Evolutionary conservation across 192 early-diverging fungal genomes (phyloP).

Genomic region (Kickxella alabastrina): DNA sequence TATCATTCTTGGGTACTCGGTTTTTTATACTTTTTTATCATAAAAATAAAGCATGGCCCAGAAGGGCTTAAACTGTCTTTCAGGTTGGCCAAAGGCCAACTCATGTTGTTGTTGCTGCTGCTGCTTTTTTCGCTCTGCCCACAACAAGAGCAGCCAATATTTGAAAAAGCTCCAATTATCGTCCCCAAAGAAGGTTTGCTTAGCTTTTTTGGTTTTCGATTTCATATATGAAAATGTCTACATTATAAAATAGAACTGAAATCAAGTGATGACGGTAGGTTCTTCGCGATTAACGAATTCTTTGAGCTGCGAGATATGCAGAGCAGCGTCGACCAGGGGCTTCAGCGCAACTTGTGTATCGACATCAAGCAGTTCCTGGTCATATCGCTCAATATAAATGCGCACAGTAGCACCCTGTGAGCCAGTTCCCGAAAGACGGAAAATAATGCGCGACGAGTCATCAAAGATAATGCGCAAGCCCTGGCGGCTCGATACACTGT

Average conservation of each 20-base stretch:
- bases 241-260: conserved; percentile 3
- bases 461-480: conserved; percentile 87
- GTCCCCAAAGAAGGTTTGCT: no score
- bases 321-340: conserved; percentile 80
- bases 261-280: conserved; percentile 86
- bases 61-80: no score
- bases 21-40: no score
- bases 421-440: conserved; percentile 91
- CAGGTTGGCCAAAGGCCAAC: no score
- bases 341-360: conserved; percentile 84
- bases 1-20: no score
- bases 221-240: no score
- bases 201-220: no score
- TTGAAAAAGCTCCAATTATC: no score
- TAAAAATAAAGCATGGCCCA: no score
- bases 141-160: no score
- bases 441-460: conserved; percentile 89
- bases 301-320: conserved; percentile 68
- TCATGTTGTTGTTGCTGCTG: no score
- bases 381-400: conserved; percentile 88
- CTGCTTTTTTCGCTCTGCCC: no score
- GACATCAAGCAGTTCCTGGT: conserved; percentile 54
- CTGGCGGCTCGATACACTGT: conserved; percentile 77
- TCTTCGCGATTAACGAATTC: conserved; percentile 81
- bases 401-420: conserved; percentile 94